Evolutionary conservation across 129 eudicot species (phyloP).

Genomic region (Ambrosia trifida): DNA sequence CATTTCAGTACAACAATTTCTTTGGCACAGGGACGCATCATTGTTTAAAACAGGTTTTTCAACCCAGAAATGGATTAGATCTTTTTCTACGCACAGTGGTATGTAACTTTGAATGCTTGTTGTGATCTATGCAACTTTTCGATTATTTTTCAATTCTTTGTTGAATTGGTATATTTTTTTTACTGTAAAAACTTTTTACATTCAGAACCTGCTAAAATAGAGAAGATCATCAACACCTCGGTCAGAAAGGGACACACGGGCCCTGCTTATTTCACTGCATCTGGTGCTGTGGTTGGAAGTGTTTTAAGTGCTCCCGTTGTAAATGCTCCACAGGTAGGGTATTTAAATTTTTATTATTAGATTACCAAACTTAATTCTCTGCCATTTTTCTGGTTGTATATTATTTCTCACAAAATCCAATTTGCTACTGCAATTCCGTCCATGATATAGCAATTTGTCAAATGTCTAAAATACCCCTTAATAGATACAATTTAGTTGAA

Average conservation of each 20-base stretch:
- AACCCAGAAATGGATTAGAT: slow-evolving; percentile 32
- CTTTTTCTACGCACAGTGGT: slow-evolving; percentile 40
- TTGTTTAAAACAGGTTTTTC: slow-evolving; percentile 20
- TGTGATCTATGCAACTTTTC: neutral
- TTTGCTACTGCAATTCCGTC: neutral
- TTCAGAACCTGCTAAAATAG: slow-evolving; percentile 18
- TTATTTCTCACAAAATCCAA: slow-evolving; percentile 15
- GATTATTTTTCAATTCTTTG: neutral
- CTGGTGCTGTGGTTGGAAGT: slow-evolving; percentile 36
- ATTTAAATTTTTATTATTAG: slow-evolving; percentile 5
- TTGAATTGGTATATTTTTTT: neutral
- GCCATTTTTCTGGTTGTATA: neutral
- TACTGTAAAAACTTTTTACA: neutral
- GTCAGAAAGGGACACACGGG: slow-evolving; percentile 19
- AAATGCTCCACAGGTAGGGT: slow-evolving; percentile 38
- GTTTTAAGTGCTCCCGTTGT: slow-evolving; percentile 29
- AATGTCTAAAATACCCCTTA: neutral
- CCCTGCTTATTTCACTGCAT: slow-evolving; percentile 33
- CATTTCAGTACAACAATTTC: neutral
- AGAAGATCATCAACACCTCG: slow-evolving; percentile 7
- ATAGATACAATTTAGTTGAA: neutral
- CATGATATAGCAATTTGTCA: neutral
- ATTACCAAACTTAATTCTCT: neutral
- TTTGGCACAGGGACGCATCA: slow-evolving; percentile 31
- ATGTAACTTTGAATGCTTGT: slow-evolving; percentile 11